A percentile compares a stretch with the other conserved stretches of the same genome.
Evolutionary conservation across 345 rosid genomes (phyloP).

Genomic region (Zanthoxylum bungeanum): DNA sequence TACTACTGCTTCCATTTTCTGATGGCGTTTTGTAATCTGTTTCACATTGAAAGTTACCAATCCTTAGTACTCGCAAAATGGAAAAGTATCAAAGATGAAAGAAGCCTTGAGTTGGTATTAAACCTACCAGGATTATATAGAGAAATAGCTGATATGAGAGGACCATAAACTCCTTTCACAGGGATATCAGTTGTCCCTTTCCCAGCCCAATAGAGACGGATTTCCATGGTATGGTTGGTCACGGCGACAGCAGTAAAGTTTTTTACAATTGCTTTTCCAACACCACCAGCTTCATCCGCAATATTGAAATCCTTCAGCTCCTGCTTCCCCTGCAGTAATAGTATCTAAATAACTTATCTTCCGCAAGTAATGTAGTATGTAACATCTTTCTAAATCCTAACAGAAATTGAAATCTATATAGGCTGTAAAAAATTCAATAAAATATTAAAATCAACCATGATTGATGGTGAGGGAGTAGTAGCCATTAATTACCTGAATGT

Average conservation of each 20-base stretch:
- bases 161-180: conserved; percentile 44
- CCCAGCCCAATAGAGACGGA: conserved; percentile 54
- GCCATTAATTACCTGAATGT: conserved; percentile 47
- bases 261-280: conserved; percentile 5
- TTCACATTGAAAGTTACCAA: neutral
- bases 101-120: neutral
- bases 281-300: conserved; percentile 26
- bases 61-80: neutral
- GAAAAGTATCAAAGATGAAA: neutral
- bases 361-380: neutral
- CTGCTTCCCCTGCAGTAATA: conserved; percentile 37
- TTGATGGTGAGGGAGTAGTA: neutral
- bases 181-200: conserved; percentile 60
- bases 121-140: conserved; percentile 24
- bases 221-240: conserved; percentile 20
- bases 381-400: neutral
- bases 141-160: conserved; percentile 55
- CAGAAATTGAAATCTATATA: neutral
- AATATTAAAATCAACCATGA: neutral
- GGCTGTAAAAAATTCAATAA: neutral
- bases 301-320: conserved; percentile 35
- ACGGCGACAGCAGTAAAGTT: conserved; percentile 4
- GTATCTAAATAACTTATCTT: neutral
- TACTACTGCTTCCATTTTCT: conserved; percentile 3
- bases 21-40: neutral